Evolutionary conservation across 306 rosid genomes (phyloP), one percentile per base, ranked within the genome.

Genomic region (Castanopsis chinensis): DNA sequence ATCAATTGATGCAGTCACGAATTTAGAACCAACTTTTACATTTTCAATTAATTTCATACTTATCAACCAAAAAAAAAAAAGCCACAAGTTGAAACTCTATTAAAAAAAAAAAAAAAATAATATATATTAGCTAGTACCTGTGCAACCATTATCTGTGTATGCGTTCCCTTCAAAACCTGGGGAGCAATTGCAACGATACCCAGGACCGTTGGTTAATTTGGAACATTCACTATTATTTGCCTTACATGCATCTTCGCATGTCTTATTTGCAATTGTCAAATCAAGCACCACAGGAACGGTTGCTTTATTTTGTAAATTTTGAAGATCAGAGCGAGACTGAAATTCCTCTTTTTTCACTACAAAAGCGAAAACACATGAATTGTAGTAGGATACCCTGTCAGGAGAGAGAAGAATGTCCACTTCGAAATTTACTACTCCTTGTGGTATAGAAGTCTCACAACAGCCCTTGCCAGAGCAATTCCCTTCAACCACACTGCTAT

Each of bases 121-220:
- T 5, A 0, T 59, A 19, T 28, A 3, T 74, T 37, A 7, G 45
- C 11, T 23, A 4, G 12, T 76, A 88, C 86, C 87, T 52, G 21
- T 23, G 19, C 90, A 87, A 14, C 78, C 88, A 5, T 28, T 12
- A 33, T 5, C 35, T 5, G 67, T 79, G 80, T 84, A 90, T n/a
- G 87, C 84, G 57, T 79, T 90, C 15, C 91, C 91, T 2, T 20
- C 8, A 17, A 28, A 90, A 2, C 91, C 91, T 0, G 13, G 2
- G 18, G 13, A 17, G 74, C 91, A 85, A 9, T 49, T 54, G 73
- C 91, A 87, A 12, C 51, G 81, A 58, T 85, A 88, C 3, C 86
- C 90, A 1, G 4, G 0, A 57, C 75, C 63, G 0, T 65, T 51
- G 0, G 25, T 11, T 2, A 55, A 17, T 4, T 53, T 5, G 3